A percentile compares a stretch with the other conserved stretches of the same genome.
phyloP scores from a whole-genome alignment of 257 asterid genomes.

The Cordia subcordata region DNA sequence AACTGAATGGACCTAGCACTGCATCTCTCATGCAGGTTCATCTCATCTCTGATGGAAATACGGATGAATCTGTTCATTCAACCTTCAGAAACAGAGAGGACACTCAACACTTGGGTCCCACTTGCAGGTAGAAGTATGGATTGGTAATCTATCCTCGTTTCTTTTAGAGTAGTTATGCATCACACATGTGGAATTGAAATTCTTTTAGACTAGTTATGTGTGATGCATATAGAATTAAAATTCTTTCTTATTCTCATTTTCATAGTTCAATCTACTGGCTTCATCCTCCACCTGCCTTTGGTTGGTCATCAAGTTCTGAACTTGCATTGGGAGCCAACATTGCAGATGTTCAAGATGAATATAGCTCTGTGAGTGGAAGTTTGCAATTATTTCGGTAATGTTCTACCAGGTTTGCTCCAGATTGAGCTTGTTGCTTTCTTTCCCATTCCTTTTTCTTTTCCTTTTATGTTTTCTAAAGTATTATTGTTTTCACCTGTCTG shows the following conservation, averaged over 20 bases:
- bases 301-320: conserved; percentile 38
- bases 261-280: conserved; percentile 29
- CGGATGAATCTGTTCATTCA: conserved; percentile 40
- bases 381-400: conserved; percentile 57
- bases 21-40: conserved; percentile 45
- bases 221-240: not conserved
- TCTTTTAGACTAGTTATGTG: not conserved
- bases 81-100: conserved; percentile 30
- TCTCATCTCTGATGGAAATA: conserved; percentile 40
- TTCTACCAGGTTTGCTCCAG: conserved; percentile 59
- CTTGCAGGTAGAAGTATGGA: conserved; percentile 21
- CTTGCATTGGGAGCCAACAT: conserved; percentile 35
- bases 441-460: conserved; percentile 8
- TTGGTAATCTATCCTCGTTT: not conserved
- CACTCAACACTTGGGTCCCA: conserved; percentile 29
- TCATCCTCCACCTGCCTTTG: conserved; percentile 72
- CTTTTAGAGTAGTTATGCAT: not conserved
- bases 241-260: too few species aligned
- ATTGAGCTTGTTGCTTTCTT: conserved; percentile 28
- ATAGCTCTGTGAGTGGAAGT: conserved; percentile 51
- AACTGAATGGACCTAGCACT: not conserved
- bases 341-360: conserved; percentile 35
- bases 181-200: too few species aligned
- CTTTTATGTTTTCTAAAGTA: conserved; percentile 6
- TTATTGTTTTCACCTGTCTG: too few species aligned